Base-by-base conservation (phyloP, 164 flowering plant species). In the Kingdonia uniflora region DNA sequence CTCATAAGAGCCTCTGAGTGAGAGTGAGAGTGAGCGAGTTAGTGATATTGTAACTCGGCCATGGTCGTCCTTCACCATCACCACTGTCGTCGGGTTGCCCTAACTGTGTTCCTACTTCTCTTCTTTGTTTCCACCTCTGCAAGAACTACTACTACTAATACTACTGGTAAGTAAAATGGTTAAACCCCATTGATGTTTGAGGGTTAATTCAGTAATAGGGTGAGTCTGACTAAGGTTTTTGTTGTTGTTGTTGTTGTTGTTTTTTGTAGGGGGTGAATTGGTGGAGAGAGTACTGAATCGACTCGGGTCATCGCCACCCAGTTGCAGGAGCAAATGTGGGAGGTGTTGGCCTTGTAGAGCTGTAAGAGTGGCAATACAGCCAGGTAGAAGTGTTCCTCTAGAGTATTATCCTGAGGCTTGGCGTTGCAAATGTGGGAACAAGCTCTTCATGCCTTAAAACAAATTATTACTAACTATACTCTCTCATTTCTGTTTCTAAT, bases 341-440 rank as follows among this genome's bases (percentile, higher is more conserved):
- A 64, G 64, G 56, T 91, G 97, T 57, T 15, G 56, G 8, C 97
- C 96, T 17, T 91, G 97, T 55, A 70, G 53, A 23, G 61, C 96
- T 21, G 97, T 85, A 23, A 89, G 79, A 67, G 92, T 87, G 15
- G 76, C 92, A 19, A 72, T 87, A 20, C 89, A 78, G 6, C 90
- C 90, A 0, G 97, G 96, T 5, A 39, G 67, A 21, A 74, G 67
- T 46, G 51, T 67, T n/a, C 85, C 89, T 5, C 63, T 81, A 2
- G 97, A 91, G 77, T 91, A 91, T 58, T 91, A 91, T 58, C 97
- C 97, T 0, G 96, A 87, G 71, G 97, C 96, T 23, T 91, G 97
- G 97, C 76, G 97, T 0, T 91, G 97, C 79, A 80, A 81, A 68
- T 91, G 97, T 61, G 86, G 97, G 17, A 75, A 77, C 51, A 83